Percentiles rank a stretch among this genome's conserved stretches.
Evolutionary conservation across 129 eudicot genomes (phyloP).

Genomic region (Pittosporum tobira): DNA sequence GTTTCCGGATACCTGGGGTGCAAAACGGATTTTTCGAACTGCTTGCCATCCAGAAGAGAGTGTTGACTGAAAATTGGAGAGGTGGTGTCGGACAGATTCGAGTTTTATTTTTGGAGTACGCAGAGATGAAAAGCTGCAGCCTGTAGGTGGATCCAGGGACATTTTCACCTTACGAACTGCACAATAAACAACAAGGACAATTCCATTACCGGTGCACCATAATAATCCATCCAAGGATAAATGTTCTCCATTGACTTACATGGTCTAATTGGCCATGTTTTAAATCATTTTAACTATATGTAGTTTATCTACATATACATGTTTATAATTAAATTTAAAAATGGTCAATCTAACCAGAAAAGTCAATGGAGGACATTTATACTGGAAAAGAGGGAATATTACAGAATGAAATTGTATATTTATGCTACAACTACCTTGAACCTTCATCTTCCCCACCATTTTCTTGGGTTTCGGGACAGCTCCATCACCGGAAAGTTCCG

Average conservation of each 20-base stretch:
- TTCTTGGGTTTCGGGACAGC: constrained; percentile 60
- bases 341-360: no score
- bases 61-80: constrained; percentile 33
- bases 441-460: constrained; percentile 88
- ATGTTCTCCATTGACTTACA: no score
- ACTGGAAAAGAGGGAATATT: no score
- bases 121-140: constrained; percentile 46
- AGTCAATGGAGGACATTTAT: no score
- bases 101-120: constrained; percentile 45
- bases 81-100: constrained; percentile 31
- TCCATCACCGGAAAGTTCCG: constrained; percentile 46
- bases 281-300: no score
- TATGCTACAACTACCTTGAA: constrained; percentile 47
- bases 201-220: no score
- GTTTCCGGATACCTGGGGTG: constrained; percentile 45
- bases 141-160: constrained; percentile 52
- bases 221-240: no score
- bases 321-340: no score
- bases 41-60: constrained; percentile 58
- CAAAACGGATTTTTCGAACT: constrained; percentile 42
- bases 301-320: no score
- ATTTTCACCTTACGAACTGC: constrained; percentile 70
- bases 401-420: no score
- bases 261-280: no score
- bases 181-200: no score